Conservation (phyloP, 1,139 yeast species). For the Hemisphaericaspora xylanilytica region DNA sequence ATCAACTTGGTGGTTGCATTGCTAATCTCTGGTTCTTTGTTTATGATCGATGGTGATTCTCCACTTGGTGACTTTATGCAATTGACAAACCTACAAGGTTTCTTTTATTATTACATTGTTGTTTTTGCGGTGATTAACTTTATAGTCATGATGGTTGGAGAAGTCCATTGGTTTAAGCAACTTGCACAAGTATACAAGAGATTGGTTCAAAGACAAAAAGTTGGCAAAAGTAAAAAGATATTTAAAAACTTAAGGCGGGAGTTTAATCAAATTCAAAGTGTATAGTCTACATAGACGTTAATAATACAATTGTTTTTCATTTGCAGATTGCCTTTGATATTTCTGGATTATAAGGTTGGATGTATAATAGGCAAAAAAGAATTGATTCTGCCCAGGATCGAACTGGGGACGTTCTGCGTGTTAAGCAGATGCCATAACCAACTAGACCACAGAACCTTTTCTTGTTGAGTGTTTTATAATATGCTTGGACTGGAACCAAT, state of each 20-base stretch:
- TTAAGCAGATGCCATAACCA: slow-evolving; percentile 99
- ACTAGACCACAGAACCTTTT: slow-evolving; percentile 80
- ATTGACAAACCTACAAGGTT: slow-evolving; percentile 56
- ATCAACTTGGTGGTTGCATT: slow-evolving; percentile 54
- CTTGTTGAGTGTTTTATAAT: too few species aligned
- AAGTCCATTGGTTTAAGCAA: slow-evolving; percentile 29
- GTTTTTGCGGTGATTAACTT: slow-evolving; percentile 51
- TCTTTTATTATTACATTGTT: slow-evolving; percentile 53
- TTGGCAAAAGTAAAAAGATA: slow-evolving; percentile 34
- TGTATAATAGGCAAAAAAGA: too few species aligned
- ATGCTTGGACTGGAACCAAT: too few species aligned
- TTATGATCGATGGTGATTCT: slow-evolving; percentile 49
- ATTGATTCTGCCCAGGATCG: slow-evolving; percentile 99
- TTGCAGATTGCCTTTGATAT: too few species aligned
- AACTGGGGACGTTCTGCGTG: slow-evolving; percentile 99
- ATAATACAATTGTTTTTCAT: neutral
- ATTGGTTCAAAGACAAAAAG: slow-evolving; percentile 18
- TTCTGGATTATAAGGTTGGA: too few species aligned
- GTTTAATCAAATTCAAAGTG: slow-evolving; percentile 16
- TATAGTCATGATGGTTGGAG: slow-evolving; percentile 44
- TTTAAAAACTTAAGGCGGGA: slow-evolving; percentile 38
- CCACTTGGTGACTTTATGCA: slow-evolving; percentile 70
- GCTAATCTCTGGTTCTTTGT: slow-evolving; percentile 47
- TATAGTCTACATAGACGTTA: slow-evolving; percentile 6
- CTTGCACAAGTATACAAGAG: slow-evolving; percentile 33